Evolutionary conservation across 306 rosid genomes (phyloP).

Genomic region (Pachyrhizus erosus): DNA sequence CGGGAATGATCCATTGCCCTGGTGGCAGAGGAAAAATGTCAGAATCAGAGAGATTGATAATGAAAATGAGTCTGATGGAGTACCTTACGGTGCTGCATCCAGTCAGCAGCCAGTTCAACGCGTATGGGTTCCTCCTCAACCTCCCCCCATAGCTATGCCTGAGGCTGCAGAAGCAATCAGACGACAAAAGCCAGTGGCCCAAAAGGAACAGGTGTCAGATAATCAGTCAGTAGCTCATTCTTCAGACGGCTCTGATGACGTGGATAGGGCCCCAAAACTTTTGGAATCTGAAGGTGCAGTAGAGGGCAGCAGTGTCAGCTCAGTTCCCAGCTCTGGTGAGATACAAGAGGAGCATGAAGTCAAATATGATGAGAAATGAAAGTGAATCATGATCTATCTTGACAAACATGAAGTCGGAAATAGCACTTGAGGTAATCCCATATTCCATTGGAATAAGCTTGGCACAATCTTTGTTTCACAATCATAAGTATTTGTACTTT

Average conservation of each 20-base stretch:
- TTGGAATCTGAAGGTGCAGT: conserved; percentile 66
- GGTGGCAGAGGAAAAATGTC: conserved; percentile 80
- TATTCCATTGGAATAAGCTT: conserved; percentile 22
- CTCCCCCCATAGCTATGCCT: conserved; percentile 84
- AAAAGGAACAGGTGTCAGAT: conserved; percentile 60
- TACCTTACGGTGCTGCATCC: conserved; percentile 49
- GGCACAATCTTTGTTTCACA: conserved; percentile 29
- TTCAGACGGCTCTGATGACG: conserved; percentile 63
- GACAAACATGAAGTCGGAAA: conserved; percentile 27
- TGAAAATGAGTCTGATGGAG: conserved; percentile 58
- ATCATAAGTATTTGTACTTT: background rate
- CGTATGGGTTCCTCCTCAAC: conserved; percentile 94
- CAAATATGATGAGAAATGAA: conserved; percentile 43
- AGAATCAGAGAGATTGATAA: conserved; percentile 71
- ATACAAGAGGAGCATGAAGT: conserved; percentile 58
- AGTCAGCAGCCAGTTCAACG: conserved; percentile 65
- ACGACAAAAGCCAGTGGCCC: conserved; percentile 70
- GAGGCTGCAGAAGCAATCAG: conserved; percentile 96
- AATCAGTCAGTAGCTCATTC: conserved; percentile 53
- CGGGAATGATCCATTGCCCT: conserved; percentile 60
- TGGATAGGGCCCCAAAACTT: conserved; percentile 51
- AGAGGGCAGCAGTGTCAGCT: conserved; percentile 38
- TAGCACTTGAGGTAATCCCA: conserved; percentile 11
- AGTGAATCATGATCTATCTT: conserved; percentile 26
- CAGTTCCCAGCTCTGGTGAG: conserved; percentile 52